Conservation (phyloP, 208 protist species). For the Crithidia bombi region DNA sequence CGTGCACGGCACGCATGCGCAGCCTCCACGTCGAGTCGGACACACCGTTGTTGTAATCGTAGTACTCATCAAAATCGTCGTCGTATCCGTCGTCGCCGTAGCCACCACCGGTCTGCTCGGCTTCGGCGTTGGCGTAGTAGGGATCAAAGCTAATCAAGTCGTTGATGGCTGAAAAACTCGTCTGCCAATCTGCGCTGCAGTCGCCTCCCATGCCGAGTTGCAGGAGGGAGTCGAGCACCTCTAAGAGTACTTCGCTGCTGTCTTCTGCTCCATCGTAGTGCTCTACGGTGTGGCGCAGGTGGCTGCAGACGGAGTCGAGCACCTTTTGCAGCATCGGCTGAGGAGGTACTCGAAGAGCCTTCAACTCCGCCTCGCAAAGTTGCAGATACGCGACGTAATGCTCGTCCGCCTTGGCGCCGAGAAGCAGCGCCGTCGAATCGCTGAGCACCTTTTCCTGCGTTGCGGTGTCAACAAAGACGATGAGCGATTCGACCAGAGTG, state of each 20-base stretch:
- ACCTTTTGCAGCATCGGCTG: slow-evolving; percentile 18
- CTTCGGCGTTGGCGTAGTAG: slow-evolving; percentile 32
- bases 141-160: slow-evolving; percentile 49
- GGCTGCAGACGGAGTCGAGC: slow-evolving; percentile 20
- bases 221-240: slow-evolving; percentile 29
- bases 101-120: not conserved
- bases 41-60: slow-evolving; percentile 42
- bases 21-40: slow-evolving; percentile 62
- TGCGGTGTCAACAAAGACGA: slow-evolving; percentile 9
- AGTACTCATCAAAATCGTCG: slow-evolving; percentile 44
- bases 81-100: slow-evolving; percentile 20
- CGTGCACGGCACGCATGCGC: slow-evolving; percentile 42
- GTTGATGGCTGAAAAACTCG: slow-evolving; percentile 36
- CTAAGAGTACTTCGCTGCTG: slow-evolving; percentile 31
- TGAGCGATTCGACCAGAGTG: slow-evolving; percentile 28
- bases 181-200: slow-evolving; percentile 8
- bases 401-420: slow-evolving; percentile 18
- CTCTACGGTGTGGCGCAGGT: slow-evolving; percentile 20
- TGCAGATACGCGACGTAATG: slow-evolving; percentile 39
- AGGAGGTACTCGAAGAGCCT: slow-evolving; percentile 22
- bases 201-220: slow-evolving; percentile 1
- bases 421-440: slow-evolving; percentile 16
- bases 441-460: slow-evolving; percentile 29
- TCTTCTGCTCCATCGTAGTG: slow-evolving; percentile 30
- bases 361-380: slow-evolving; percentile 35